phyloP scores from a whole-genome alignment of 495 filamentous ascomycete genomes.

The Coniosporium apollinis region DNA sequence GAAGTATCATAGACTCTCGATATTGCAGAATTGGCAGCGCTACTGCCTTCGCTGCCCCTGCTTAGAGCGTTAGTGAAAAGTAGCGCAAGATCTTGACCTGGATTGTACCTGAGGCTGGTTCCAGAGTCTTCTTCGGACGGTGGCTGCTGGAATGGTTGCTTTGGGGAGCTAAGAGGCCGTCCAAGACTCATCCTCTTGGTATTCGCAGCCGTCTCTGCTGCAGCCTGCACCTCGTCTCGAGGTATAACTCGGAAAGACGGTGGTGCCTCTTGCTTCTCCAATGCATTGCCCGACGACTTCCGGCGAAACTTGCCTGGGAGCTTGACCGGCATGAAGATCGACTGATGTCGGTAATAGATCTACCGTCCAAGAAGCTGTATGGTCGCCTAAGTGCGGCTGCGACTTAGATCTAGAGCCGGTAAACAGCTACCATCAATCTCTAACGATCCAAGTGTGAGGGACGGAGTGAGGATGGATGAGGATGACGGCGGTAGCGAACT shows the following conservation, averaged over 20 bases:
- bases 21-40: constrained; percentile 13
- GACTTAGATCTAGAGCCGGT: no score
- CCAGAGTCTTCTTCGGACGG: constrained; percentile 9
- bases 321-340: no score
- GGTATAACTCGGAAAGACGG: constrained; percentile 16
- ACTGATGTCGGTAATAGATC: no score
- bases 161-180: constrained; percentile 12
- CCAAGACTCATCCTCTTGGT: constrained; percentile 2
- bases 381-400: no score
- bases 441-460: no score
- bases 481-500: no score
- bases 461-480: no score
- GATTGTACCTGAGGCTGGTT: constrained; percentile 6
- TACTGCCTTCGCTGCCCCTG: constrained; percentile 13
- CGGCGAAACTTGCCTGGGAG: constrained; percentile 18
- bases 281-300: constrained; percentile 15
- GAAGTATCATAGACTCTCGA: constrained; percentile 15
- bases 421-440: no score
- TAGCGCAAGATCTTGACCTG: constrained; percentile 7
- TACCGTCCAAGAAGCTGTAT: no score
- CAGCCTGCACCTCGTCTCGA: neutral
- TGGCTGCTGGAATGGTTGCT: constrained; percentile 2
- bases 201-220: constrained; percentile 2
- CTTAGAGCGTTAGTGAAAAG: constrained; percentile 5
- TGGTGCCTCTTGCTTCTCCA: constrained; percentile 10